Percentiles rank a stretch among this genome's conserved stretches.
These are phyloP conservation scores for Hymenoscyphus fraxineus DNA, from an alignment of 2,329 filamentous ascomycete species.

Conservation along the genomic window DNA sequence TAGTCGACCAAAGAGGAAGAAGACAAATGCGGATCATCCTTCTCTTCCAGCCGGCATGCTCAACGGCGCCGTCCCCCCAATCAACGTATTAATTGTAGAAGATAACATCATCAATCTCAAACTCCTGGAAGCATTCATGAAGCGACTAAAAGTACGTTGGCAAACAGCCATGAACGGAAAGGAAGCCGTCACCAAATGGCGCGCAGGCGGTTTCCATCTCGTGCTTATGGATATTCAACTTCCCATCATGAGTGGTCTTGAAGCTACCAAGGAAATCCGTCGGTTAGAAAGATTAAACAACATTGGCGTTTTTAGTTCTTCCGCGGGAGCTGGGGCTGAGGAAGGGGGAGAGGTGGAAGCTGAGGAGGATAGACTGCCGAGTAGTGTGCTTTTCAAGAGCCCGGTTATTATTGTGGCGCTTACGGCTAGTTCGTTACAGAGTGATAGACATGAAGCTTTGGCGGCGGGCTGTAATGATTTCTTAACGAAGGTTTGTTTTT, in stretches of 20 bases:
- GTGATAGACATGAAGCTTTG: conserved; percentile 89
- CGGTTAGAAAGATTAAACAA: conserved; percentile 84
- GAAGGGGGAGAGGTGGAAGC: conserved; percentile 43
- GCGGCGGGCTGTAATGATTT: conserved; percentile 98
- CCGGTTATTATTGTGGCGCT: conserved; percentile 97
- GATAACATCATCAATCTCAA: conserved; percentile 98
- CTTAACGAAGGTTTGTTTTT: conserved; percentile 75
- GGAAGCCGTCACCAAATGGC: conserved; percentile 92
- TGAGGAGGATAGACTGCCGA: conserved; percentile 62
- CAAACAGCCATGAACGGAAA: conserved; percentile 94
- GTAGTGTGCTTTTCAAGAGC: conserved; percentile 77
- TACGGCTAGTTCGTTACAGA: conserved; percentile 90
- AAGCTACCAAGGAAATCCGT: conserved; percentile 92
- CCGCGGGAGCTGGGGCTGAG: conserved; percentile 49
- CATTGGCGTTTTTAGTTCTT: conserved; percentile 85
- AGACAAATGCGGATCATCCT: conserved; percentile 43
- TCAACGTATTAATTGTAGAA: conserved; percentile 96
- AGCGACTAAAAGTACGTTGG: conserved; percentile 92
- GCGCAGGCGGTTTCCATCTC: conserved; percentile 85
- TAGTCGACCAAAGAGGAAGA: conserved; percentile 50
- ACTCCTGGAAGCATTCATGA: conserved; percentile 91
- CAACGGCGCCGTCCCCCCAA: conserved; percentile 83
- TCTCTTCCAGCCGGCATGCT: conserved; percentile 61
- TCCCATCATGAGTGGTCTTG: conserved; percentile 91
- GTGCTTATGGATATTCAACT: conserved; percentile 99